Percentiles rank a stretch among this genome's conserved stretches.
Conservation (phyloP, 441 rosid species). For the Erysimum cheiri region DNA sequence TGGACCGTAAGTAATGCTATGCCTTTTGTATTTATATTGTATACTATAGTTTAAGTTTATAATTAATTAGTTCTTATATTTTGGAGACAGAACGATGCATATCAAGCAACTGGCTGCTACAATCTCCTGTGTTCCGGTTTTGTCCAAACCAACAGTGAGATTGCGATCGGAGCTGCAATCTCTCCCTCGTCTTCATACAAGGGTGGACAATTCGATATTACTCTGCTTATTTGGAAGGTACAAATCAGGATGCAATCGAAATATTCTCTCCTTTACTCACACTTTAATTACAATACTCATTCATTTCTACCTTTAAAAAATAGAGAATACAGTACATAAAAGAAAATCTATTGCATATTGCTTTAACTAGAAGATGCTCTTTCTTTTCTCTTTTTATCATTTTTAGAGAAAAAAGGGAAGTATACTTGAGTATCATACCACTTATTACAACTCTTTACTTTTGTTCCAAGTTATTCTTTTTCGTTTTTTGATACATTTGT, state of each 20-base stretch:
- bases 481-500: constrained; percentile 41
- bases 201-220: constrained; percentile 94
- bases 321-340: background rate
- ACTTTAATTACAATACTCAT: constrained; percentile 20
- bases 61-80: constrained; percentile 5
- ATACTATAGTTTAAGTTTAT: background rate
- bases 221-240: constrained; percentile 95
- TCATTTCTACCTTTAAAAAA: constrained; percentile 4
- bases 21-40: background rate
- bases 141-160: constrained; percentile 82
- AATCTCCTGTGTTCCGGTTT: constrained; percentile 97
- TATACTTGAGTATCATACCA: constrained; percentile 46
- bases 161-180: constrained; percentile 97
- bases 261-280: background rate
- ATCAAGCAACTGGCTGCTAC: constrained; percentile 97
- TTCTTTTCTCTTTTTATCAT: constrained; percentile 33
- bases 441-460: constrained; percentile 46
- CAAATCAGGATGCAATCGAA: background rate
- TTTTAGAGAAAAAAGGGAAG: constrained; percentile 1
- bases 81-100: constrained; percentile 76
- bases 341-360: constrained; percentile 19
- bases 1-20: constrained; percentile 79
- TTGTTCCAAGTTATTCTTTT: constrained; percentile 40
- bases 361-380: constrained; percentile 34
- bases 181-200: constrained; percentile 86